Evolutionary conservation across 352 stramenopile genomes (phyloP), one percentile per base, ranked within the genome.

Genomic region (Halophytophthora batemanensis): DNA sequence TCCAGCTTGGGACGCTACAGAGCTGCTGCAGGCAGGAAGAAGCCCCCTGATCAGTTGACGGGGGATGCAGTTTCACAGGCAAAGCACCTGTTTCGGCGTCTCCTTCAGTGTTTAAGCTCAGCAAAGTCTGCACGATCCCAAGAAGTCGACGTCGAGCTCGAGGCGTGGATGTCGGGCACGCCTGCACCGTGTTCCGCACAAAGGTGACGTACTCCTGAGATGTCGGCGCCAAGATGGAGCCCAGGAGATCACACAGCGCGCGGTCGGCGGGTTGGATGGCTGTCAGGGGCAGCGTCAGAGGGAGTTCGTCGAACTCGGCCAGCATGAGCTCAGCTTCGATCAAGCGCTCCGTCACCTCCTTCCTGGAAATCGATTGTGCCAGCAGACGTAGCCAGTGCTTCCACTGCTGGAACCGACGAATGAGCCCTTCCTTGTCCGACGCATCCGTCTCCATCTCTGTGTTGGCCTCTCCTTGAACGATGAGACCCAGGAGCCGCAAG

Each of bases 251-350:
- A 23, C 66, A 76, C 2, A 89, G 35, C 19, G 61, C 47, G 6
- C 49, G 41, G 33, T 78, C 71, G 42, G 58, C 40, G 3, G 45
- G 43, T 22, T 62, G 48, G 18, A 61, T 37, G 21, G 34, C 39
- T 19, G 48, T 61, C 13, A 52, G 34, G 2, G 51, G 22, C 10
- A 59, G 14, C 21, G 35, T 19, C 7, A 64, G 29, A 33, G 59
- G 40, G 14, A 58, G 7, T 15, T 73, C 51, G 25, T 67, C 59
- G 23, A 71, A 69, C 35, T 77, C 67, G 10, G 54, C 64, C 33
- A 77, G 31, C 55, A 77, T 64, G 22, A 87, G 31, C 31, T 90
- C 77, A 1, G 79, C 66, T 46, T 90, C 72, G 3, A 87, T 58
- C 13, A 87, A 45, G 19, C 72, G 61, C 12, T 75, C 51, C 6